A percentile compares a stretch with the other conserved stretches of the same genome.
phyloP scores from a whole-genome alignment of 345 rosid species.

The Sonneratia alba region DNA sequence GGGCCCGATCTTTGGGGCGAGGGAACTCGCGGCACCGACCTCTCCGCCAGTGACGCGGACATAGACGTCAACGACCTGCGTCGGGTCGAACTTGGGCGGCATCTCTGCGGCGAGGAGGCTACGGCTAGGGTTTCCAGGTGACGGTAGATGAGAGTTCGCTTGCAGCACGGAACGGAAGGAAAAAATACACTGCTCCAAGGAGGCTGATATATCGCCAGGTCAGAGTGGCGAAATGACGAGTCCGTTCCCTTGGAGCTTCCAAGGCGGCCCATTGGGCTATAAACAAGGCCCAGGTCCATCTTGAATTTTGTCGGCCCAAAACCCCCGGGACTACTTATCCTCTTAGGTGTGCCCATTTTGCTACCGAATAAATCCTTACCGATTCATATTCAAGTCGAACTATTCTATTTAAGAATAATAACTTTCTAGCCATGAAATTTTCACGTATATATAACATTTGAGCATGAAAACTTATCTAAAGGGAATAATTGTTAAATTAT shows the following conservation, averaged over 20 bases:
- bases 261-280: not conserved
- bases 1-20: constrained; percentile 71
- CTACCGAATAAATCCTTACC: too few relatives aligned
- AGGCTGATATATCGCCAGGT: not conserved
- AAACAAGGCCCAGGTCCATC: not conserved
- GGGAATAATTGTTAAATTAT: too few relatives aligned
- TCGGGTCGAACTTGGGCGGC: constrained; percentile 52
- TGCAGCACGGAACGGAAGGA: not conserved
- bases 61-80: constrained; percentile 43
- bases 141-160: not conserved
- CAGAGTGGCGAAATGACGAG: not conserved
- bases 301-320: not conserved
- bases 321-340: not conserved
- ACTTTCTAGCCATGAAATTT: too few relatives aligned
- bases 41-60: constrained; percentile 54
- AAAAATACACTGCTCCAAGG: not conserved
- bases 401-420: too few relatives aligned
- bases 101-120: constrained; percentile 4
- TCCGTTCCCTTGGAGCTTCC: not conserved
- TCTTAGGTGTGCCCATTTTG: too few relatives aligned
- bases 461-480: too few relatives aligned
- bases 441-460: too few relatives aligned
- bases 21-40: constrained; percentile 52
- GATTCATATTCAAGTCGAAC: too few relatives aligned
- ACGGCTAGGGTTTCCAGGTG: constrained; percentile 2